A percentile compares a stretch with the other conserved stretches of the same genome.
Evolutionary conservation across 2,329 filamentous ascomycete genomes (phyloP).

Genomic region (Pseudogymnoascus sp.): DNA sequence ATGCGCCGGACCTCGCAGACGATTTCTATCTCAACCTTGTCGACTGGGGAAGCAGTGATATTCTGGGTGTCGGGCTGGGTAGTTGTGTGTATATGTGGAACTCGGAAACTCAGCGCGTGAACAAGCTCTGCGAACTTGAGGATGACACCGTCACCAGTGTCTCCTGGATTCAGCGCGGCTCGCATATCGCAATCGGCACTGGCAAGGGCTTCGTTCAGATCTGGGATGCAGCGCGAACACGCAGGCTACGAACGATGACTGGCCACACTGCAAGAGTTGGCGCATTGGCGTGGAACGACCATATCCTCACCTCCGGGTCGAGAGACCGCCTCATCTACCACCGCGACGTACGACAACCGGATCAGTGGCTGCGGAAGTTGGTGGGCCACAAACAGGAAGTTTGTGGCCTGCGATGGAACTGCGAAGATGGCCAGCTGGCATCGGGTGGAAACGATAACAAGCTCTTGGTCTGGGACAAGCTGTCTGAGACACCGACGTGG

Average conservation of each 20-base stretch:
- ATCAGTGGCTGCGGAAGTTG: slow-evolving; percentile 81
- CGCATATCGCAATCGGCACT: slow-evolving; percentile 91
- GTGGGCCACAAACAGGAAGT: slow-evolving; percentile 97
- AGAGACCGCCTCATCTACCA: slow-evolving; percentile 91
- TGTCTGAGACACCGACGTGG: slow-evolving; percentile 84
- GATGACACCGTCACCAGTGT: slow-evolving; percentile 96
- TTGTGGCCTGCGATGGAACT: slow-evolving; percentile 94
- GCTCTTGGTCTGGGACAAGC: slow-evolving; percentile 95
- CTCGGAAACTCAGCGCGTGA: slow-evolving; percentile 81
- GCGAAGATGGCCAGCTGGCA: slow-evolving; percentile 87
- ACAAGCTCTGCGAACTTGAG: slow-evolving; percentile 84
- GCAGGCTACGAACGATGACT: slow-evolving; percentile 89
- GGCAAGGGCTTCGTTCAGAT: slow-evolving; percentile 93
- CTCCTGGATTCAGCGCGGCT: slow-evolving; percentile 96
- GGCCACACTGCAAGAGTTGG: slow-evolving; percentile 91
- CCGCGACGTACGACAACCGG: slow-evolving; percentile 85
- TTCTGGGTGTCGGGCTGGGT: slow-evolving; percentile 85
- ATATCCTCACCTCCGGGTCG: slow-evolving; percentile 92
- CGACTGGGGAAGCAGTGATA: slow-evolving; percentile 94
- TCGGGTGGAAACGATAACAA: slow-evolving; percentile 98
- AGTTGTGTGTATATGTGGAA: slow-evolving; percentile 99
- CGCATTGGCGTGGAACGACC: slow-evolving; percentile 93
- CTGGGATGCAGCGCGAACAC: slow-evolving; percentile 85
- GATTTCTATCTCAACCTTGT: slow-evolving; percentile 98
- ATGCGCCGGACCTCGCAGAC: slow-evolving; percentile 91